These are phyloP conservation scores for Canna indica DNA, from an alignment of 176 grass and related monocot species.

Conservation along the genomic window DNA sequence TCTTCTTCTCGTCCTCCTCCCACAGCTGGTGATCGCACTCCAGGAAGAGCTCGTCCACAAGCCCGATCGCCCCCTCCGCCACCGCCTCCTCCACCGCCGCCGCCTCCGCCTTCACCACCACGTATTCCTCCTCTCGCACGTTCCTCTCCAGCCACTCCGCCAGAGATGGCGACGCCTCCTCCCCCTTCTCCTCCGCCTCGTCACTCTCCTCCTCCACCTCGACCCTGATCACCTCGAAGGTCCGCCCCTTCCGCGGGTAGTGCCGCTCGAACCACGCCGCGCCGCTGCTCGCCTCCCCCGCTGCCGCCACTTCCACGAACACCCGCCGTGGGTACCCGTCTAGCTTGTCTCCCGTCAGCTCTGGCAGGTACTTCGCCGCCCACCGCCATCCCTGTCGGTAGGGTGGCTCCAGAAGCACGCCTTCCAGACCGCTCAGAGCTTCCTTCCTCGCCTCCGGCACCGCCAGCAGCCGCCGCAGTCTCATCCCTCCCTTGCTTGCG, in stretches of 20 bases:
- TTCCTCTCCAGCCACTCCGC: conserved; percentile 44
- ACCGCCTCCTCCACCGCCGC: conserved; percentile 25
- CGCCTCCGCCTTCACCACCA: conserved; percentile 47
- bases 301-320: conserved; percentile 34
- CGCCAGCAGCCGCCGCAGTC: conserved; percentile 24
- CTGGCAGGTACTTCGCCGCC: conserved; percentile 28
- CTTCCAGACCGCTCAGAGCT: conserved; percentile 36
- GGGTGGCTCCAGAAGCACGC: conserved; percentile 47
- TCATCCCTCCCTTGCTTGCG: background rate
- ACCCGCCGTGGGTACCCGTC: conserved; percentile 31
- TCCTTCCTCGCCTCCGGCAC: conserved; percentile 27
- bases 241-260: conserved; percentile 36
- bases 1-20: conserved; percentile 1
- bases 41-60: conserved; percentile 48
- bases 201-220: conserved; percentile 11
- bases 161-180: background rate
- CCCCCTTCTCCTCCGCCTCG: background rate
- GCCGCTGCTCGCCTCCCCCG: background rate
- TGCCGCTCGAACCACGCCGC: conserved; percentile 43
- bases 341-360: conserved; percentile 34
- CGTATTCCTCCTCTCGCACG: conserved; percentile 47
- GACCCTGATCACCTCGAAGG: conserved; percentile 40
- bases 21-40: conserved; percentile 33
- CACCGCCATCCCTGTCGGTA: background rate
- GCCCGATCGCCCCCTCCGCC: conserved; percentile 21